Conservation (phyloP, 2,329 filamentous ascomycete species). For the Scedosporium dehoogii region DNA sequence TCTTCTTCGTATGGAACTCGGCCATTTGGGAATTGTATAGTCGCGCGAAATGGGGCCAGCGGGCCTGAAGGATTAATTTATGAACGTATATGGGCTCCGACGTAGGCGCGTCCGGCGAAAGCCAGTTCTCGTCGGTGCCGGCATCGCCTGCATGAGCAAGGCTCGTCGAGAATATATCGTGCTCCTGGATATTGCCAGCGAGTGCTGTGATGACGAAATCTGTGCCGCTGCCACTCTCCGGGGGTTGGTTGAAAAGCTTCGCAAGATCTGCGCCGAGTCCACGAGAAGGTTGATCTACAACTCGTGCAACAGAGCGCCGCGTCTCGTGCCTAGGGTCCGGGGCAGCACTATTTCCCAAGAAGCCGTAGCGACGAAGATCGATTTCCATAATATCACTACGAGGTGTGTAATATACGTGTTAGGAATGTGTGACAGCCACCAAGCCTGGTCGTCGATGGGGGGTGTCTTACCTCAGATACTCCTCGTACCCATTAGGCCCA, state of each 20-base stretch:
- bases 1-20: slow-evolving; percentile 91
- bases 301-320: slow-evolving; percentile 35
- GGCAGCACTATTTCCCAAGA: slow-evolving; percentile 68
- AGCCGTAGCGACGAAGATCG: slow-evolving; percentile 82
- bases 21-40: slow-evolving; percentile 92
- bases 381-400: slow-evolving; percentile 79
- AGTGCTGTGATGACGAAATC: slow-evolving; percentile 90
- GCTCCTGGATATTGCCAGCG: slow-evolving; percentile 63
- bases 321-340: slow-evolving; percentile 42
- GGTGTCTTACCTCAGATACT: slow-evolving; percentile 58
- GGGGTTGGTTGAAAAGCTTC: slow-evolving; percentile 75
- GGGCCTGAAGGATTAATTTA: slow-evolving; percentile 83
- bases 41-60: slow-evolving; percentile 93
- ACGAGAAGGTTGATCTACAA: slow-evolving; percentile 45
- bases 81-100: slow-evolving; percentile 89
- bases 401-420: background rate
- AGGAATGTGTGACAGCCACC: background rate
- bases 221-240: slow-evolving; percentile 74
- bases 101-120: slow-evolving; percentile 51
- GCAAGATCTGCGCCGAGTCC: slow-evolving; percentile 78
- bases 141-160: slow-evolving; percentile 35
- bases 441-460: background rate
- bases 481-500: slow-evolving; percentile 65
- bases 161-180: slow-evolving; percentile 47
- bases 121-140: slow-evolving; percentile 41